Percentiles rank a stretch among this genome's conserved stretches.
Conservation (phyloP, 345 rosid genomes). For the Toxicodendron radicans region DNA sequence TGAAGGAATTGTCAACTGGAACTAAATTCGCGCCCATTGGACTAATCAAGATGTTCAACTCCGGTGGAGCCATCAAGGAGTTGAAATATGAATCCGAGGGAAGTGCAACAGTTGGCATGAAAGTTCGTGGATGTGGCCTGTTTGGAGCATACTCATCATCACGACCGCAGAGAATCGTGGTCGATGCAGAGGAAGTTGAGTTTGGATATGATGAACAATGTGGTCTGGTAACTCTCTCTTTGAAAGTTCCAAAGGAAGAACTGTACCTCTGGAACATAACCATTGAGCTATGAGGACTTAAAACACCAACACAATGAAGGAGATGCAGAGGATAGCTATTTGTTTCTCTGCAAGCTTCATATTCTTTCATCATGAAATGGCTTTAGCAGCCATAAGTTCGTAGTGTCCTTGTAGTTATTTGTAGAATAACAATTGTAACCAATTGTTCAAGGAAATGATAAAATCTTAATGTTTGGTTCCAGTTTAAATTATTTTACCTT, state of each 20-base stretch:
- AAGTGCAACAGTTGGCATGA: slow-evolving; percentile 26
- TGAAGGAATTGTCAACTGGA: slow-evolving; percentile 40
- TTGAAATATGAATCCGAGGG: slow-evolving; percentile 31
- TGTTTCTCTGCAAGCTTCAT: background rate
- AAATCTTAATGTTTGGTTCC: background rate
- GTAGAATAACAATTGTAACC: background rate
- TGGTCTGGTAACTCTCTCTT: slow-evolving; percentile 41
- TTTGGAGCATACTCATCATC: slow-evolving; percentile 52
- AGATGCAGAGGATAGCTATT: background rate
- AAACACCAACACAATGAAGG: background rate
- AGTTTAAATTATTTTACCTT: too few relatives aligned
- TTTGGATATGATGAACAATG: slow-evolving; percentile 40
- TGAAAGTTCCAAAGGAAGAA: slow-evolving; percentile 48
- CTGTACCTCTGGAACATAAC: slow-evolving; percentile 52
- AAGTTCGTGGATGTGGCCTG: slow-evolving; percentile 47
- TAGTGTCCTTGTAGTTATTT: background rate
- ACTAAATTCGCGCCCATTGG: slow-evolving; percentile 49
- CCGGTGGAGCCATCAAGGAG: slow-evolving; percentile 59
- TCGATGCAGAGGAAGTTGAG: slow-evolving; percentile 36
- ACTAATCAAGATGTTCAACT: slow-evolving; percentile 56
- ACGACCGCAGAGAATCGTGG: slow-evolving; percentile 39
- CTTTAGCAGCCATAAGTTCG: background rate
- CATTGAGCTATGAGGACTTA: slow-evolving; percentile 25
- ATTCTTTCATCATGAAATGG: background rate
- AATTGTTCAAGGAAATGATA: background rate